Evolutionary conservation across 129 eudicot species (phyloP), one percentile per base, ranked within the genome.

Genomic region (Glebionis coronaria): DNA sequence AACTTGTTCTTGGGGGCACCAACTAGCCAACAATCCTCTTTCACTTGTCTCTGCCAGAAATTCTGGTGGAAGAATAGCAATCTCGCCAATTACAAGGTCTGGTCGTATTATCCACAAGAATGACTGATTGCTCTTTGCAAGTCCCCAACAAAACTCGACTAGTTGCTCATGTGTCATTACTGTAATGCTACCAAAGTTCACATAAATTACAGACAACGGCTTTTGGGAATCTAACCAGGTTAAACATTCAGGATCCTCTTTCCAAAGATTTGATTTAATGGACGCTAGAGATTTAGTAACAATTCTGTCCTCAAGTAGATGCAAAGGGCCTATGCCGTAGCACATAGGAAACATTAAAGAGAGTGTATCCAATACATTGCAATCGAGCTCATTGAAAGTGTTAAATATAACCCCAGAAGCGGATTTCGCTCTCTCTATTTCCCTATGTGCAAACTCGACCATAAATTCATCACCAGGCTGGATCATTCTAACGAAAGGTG

Each of bases 261-360:
- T 70, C 83, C 83, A 82, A 1, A 82, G 73, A 28, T 78, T 82
- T 54, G 81, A 82, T 70, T 74, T 71, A 14, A 82, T 59, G 9
- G 65, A 65, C 2, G 42, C 60, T 44, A 74, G 57, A 56, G 35
- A 40, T 20, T 66, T 50, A 64, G 69, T 64, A 15, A 66, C 66
- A 12, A 59, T 27, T 6, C 38, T 44, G 6, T 78, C 69, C 29
- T 38, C 71, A 15, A 73, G 67, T 47, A 77, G 60, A 55, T 82
- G 50, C 44, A 82, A 58, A 0, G 86, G 86, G 23, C 86, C 86
- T 21, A 82, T 70, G 3, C 49, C 56, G 45, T 73, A 78, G 54
- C 81, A 67, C 1, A 68, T 56, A 6, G 80, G 82, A 3, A 56
- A 75, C 23, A 25, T 65, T 27, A 53, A 40, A 8, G 80, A 57